Base-by-base conservation (phyloP, 2,329 filamentous ascomycete genomes). In the Ceratocystis lukuohia region DNA sequence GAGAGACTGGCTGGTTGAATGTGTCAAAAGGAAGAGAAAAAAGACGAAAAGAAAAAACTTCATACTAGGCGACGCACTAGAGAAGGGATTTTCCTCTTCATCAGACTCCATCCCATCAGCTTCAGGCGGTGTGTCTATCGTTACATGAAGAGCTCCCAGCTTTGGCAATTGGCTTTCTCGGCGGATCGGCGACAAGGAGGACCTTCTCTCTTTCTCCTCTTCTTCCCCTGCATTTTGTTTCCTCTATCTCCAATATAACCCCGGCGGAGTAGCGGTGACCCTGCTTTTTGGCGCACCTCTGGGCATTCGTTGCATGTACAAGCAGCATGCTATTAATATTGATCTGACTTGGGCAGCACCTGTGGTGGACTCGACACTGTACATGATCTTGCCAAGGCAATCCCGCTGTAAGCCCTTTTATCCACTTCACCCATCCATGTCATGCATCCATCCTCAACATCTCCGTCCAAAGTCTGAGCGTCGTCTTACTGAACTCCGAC, bases 141-240 rank as follows among this genome's bases (percentile, higher is more conserved):
- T 28, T 15, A 7, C 3, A 17, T 25, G 8, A 12, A 15, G 10
- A 12, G 15, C 8, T 12, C 8, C 10, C 4, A 22, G 15, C 22
- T 28, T 25, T 48, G 46, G 46, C n/a, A 20, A n/a, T 25, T 5
- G 12, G 28, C 28, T n/a, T 59, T 37, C 25, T 57, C 56, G 22
- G 28, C 28, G 56, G 56, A 33, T 10, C 28, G 8, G 56, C 15
- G 6, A 37, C 56, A n/a, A 15, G n/a, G 48, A 25, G 48, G 7
- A 2, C n/a, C n/a, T 10, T 53, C 15, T 50, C 22, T 50, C 22
- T 50, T 20, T n/a, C 17, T 50, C 17, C 28, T 5, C 28, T 59
- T 37, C 17, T 59, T 59, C 56, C 56, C 56, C 56, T 59, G 56
- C 56, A n/a, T 59, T 2, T 59, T 59, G 56, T 59, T 37, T 59